Evolutionary conservation across 1,139 yeast species (phyloP).

Genomic region (Meyerozyma sp.): DNA sequence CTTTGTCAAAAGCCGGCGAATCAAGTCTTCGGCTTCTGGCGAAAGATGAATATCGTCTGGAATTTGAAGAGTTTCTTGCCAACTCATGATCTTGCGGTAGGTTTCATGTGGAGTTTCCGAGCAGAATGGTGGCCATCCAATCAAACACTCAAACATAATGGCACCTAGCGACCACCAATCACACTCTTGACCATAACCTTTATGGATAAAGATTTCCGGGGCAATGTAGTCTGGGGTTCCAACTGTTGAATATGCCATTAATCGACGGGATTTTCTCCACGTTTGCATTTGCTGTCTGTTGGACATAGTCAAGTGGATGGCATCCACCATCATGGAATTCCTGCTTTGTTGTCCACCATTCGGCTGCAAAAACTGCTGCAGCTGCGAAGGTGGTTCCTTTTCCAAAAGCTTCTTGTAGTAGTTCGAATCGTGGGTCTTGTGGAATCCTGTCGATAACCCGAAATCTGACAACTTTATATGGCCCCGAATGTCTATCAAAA

Average conservation of each 20-base stretch:
- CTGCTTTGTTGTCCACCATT: slow-evolving; percentile 31
- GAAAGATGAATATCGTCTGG: slow-evolving; percentile 95
- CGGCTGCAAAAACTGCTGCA: slow-evolving; percentile 20
- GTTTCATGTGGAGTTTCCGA: slow-evolving; percentile 99
- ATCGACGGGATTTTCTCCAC: slow-evolving; percentile 92
- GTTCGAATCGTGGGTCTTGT: slow-evolving; percentile 77
- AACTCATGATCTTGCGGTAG: slow-evolving; percentile 86
- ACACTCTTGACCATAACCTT: slow-evolving; percentile 98
- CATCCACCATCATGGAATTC: slow-evolving; percentile 89
- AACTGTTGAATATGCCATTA: slow-evolving; percentile 98
- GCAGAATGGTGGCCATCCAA: slow-evolving; percentile 99
- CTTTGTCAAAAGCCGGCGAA: slow-evolving; percentile 73
- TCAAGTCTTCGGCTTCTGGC: slow-evolving; percentile 91
- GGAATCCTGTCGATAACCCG: slow-evolving; percentile 83
- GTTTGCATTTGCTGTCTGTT: slow-evolving; percentile 97
- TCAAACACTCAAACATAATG: slow-evolving; percentile 96
- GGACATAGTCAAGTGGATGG: slow-evolving; percentile 91
- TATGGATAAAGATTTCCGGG: slow-evolving; percentile 93
- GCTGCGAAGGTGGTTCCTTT: slow-evolving; percentile 38
- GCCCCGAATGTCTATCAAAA: slow-evolving; percentile 73
- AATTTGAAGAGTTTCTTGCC: slow-evolving; percentile 89
- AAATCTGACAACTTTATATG: slow-evolving; percentile 76
- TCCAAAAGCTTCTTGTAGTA: slow-evolving; percentile 70
- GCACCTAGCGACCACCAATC: slow-evolving; percentile 99
- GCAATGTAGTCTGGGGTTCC: slow-evolving; percentile 99